A percentile compares a stretch with the other conserved stretches of the same genome.
Evolutionary conservation across 257 asterid species (phyloP).

Genomic region (Verbena officinalis): DNA sequence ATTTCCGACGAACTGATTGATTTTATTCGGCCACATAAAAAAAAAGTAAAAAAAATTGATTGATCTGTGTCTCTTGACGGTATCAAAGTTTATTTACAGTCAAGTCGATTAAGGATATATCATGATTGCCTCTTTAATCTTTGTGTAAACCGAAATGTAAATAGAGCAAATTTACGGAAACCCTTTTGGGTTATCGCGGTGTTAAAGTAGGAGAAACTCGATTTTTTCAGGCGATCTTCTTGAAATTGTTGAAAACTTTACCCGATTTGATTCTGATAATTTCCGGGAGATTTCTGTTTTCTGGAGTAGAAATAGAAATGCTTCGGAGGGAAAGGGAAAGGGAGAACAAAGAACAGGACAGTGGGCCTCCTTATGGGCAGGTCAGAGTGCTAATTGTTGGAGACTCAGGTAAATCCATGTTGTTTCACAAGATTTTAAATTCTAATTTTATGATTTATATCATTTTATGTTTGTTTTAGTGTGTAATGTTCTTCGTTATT

Average conservation of each 20-base stretch:
- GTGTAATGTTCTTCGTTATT: neutral
- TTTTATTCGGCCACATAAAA: no score
- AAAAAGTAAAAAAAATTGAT: no score
- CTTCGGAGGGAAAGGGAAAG: conserved; percentile 70
- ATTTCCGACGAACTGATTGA: no score
- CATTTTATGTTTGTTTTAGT: neutral
- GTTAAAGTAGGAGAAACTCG: neutral
- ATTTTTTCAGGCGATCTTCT: neutral
- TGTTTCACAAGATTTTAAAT: neutral
- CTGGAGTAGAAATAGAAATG: conserved; percentile 34
- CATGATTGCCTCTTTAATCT: neutral
- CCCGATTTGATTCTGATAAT: neutral
- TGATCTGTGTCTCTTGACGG: no score
- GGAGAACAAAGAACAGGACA: conserved; percentile 54
- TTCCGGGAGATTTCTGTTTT: no score
- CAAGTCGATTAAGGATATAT: no score
- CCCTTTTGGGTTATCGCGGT: conserved; percentile 5
- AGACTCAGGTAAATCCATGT: conserved; percentile 56
- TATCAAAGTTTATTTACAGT: no score
- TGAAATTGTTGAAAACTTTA: conserved; percentile 17
- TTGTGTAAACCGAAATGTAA: neutral
- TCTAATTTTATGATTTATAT: neutral
- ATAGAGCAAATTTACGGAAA: neutral
- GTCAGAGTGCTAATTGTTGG: conserved; percentile 77
- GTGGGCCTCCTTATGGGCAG: conserved; percentile 78